These are phyloP conservation scores for Veloboletus limbatus DNA, from an alignment of 1,284 basidiomycete species.

Conservation along the genomic window DNA sequence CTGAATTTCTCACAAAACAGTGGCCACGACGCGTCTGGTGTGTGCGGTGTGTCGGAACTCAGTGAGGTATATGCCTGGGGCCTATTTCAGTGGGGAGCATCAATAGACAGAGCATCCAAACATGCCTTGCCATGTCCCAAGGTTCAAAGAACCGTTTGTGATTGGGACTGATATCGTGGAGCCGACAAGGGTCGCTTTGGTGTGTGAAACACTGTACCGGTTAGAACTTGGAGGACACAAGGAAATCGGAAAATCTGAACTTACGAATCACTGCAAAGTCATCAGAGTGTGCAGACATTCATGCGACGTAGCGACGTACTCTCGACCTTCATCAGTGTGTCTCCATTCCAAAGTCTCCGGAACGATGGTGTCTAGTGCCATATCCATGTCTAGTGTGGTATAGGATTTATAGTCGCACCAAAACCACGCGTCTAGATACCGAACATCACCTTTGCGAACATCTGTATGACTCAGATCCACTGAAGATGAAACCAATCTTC, in stretches of 20 bases:
- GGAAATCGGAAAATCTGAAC: conserved; percentile 4
- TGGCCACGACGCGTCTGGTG: conserved; percentile 73
- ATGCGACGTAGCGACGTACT: conserved; percentile 50
- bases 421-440: neutral
- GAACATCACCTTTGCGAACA: conserved; percentile 50
- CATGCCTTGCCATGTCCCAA: conserved; percentile 90
- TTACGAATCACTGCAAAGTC: conserved; percentile 65
- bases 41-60: conserved; percentile 75
- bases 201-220: conserved; percentile 74
- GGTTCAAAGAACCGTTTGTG: conserved; percentile 74
- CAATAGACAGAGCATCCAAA: neutral
- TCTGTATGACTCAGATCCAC: conserved; percentile 38
- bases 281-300: conserved; percentile 11
- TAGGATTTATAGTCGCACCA: neutral
- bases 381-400: conserved; percentile 65
- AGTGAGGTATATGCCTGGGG: conserved; percentile 73
- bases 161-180: conserved; percentile 83
- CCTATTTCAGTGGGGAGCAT: conserved; percentile 1
- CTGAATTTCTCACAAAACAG: conserved; percentile 59
- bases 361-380: conserved; percentile 84
- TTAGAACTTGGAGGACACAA: conserved; percentile 5
- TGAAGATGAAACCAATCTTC: neutral
- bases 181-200: conserved; percentile 84
- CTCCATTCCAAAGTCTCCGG: conserved; percentile 85
- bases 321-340: conserved; percentile 89